Evolutionary conservation across 2,329 filamentous ascomycete genomes (phyloP), one percentile per base, ranked within the genome.

Genomic region (Tolypocladium endophyticum): DNA sequence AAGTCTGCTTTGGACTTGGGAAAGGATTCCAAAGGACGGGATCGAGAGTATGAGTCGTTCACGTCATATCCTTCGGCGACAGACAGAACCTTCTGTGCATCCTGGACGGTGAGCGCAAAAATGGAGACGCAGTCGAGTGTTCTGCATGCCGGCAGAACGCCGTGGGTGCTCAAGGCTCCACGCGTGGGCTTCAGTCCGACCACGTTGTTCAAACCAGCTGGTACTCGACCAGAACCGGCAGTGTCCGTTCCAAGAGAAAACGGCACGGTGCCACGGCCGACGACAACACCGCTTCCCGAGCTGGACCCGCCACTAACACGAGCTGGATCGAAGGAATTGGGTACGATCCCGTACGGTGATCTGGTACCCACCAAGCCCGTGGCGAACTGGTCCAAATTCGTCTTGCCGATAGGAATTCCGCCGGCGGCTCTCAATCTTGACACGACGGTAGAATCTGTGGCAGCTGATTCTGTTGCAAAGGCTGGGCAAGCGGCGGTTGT

Each of bases 331-430:
- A 77, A 83, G 0, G 82, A 73, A 59, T 81, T 84, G 28, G 79
- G 74, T 1, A 82, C 79, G 25, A 76, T 78, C 2, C 84, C 84
- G 59, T 81, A 84, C 0, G 84, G 83, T 3, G 81, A 84, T 38
- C 85, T 77, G 11, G 81, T 84, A 11, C 84, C 85, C 8, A 81
- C 82, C 4, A 87, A 75, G 0, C 85, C 84, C 0, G 84, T 86
- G 1, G 84, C 84, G 8, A 87, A 77, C 64, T 87, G 84, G 62
- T 87, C 84, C 57, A 87, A 74, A 63, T 81, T 82, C 4, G 79
- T 78, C 65, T 86, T 87, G 11, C 84, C 84, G 36, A 86, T 72
- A 38, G 83, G 76, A 1, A 86, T 71, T 1, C 80, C 84, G 0
- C 83, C 84, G 9, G 80, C 77, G 0, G 75, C 72, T 28, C 81